A percentile compares a stretch with the other conserved stretches of the same genome.
Evolutionary conservation across 306 rosid genomes (phyloP).

Genomic region (Herpetospermum pedunculosum): DNA sequence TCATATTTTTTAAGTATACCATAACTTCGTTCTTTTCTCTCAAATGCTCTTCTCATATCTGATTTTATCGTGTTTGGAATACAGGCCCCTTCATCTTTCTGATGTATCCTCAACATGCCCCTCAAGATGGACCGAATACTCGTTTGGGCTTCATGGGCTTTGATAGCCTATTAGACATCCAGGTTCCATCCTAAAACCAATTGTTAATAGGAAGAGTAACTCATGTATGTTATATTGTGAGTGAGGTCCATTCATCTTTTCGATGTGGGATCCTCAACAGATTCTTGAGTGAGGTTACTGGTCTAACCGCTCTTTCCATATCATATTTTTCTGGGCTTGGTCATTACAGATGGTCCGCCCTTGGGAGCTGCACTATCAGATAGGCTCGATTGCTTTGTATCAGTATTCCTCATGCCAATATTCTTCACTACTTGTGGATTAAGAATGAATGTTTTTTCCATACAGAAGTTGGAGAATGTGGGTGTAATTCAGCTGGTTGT

Average conservation of each 20-base stretch:
- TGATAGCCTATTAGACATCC: too few relatives aligned
- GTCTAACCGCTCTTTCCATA: conserved; percentile 48
- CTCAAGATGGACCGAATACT: too few relatives aligned
- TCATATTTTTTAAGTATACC: conserved; percentile 40
- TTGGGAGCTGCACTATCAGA: conserved; percentile 18
- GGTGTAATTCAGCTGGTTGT: not conserved
- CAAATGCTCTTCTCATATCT: conserved; percentile 33
- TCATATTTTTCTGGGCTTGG: conserved; percentile 17
- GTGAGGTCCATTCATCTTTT: too few relatives aligned
- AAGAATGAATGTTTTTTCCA: not conserved
- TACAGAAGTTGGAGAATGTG: conserved; percentile 4
- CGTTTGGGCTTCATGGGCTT: too few relatives aligned
- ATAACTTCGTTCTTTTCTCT: conserved; percentile 38
- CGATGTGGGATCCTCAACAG: too few relatives aligned
- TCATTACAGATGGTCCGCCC: conserved; percentile 27
- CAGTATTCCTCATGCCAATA: conserved; percentile 16
- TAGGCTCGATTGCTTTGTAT: conserved; percentile 21
- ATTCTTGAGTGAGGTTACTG: conserved; percentile 66
- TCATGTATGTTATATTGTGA: too few relatives aligned
- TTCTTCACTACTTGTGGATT: conserved; percentile 18
- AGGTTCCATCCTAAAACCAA: too few relatives aligned
- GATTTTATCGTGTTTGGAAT: conserved; percentile 27
- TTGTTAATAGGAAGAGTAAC: too few relatives aligned
- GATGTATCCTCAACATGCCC: too few relatives aligned
- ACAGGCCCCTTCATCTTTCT: too few relatives aligned